Evolutionary conservation across 768 basidiomycete genomes (phyloP).

Genomic region (Mycena alexandri): DNA sequence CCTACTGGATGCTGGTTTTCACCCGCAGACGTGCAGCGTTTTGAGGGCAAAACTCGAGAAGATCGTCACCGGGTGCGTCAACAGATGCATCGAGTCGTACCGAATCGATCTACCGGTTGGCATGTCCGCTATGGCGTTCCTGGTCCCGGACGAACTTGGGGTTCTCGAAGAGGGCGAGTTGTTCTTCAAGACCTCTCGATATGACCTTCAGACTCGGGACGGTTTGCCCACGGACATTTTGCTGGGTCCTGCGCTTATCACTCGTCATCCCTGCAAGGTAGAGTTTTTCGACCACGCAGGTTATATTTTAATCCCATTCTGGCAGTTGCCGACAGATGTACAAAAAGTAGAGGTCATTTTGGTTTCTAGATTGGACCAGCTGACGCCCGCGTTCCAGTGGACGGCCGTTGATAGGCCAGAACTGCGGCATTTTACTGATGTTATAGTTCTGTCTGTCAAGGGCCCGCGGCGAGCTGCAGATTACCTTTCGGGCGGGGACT

Average conservation of each 20-base stretch:
- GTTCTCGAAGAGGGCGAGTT: slow-evolving; percentile 56
- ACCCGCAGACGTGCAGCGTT: slow-evolving; percentile 60
- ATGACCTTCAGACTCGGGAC: slow-evolving; percentile 46
- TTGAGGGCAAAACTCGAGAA: slow-evolving; percentile 67
- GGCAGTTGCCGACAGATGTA: slow-evolving; percentile 55
- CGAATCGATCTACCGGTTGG: slow-evolving; percentile 61
- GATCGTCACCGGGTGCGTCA: slow-evolving; percentile 60
- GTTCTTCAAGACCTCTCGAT: slow-evolving; percentile 50
- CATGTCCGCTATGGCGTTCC: slow-evolving; percentile 71
- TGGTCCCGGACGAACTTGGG: slow-evolving; percentile 64
- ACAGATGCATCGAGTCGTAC: slow-evolving; percentile 56
- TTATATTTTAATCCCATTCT: not conserved
- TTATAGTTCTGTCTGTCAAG: slow-evolving; percentile 51
- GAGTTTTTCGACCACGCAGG: not conserved
- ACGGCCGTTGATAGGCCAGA: slow-evolving; percentile 55
- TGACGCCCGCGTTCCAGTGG: slow-evolving; percentile 45
- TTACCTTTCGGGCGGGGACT: slow-evolving; percentile 61
- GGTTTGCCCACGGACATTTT: slow-evolving; percentile 52
- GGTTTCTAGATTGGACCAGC: no score
- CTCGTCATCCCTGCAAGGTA: slow-evolving; percentile 60
- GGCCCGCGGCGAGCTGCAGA: slow-evolving; percentile 56
- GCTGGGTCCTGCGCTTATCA: slow-evolving; percentile 56
- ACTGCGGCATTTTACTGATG: slow-evolving; percentile 54
- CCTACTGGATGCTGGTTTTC: slow-evolving; percentile 72
- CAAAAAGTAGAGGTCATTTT: slow-evolving; percentile 52